Percentiles rank a stretch among this genome's conserved stretches.
Conservation (phyloP, 2,329 filamentous ascomycete species). For the Curvularia sp. region DNA sequence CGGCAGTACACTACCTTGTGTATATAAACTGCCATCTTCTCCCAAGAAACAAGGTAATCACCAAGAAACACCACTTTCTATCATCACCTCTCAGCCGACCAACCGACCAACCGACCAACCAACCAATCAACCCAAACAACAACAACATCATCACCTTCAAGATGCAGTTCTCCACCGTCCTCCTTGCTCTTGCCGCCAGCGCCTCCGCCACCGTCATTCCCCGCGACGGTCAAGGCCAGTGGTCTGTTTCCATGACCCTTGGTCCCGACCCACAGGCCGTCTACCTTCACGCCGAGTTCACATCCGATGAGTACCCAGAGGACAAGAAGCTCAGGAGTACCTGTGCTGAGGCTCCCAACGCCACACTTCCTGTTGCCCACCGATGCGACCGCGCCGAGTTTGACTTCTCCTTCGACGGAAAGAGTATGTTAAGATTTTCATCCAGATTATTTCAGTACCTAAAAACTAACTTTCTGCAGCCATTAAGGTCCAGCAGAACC, state of each 20-base stretch:
- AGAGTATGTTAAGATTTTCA: not conserved
- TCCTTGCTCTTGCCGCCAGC: not conserved
- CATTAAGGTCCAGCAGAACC: not conserved
- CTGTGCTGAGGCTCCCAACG: not conserved
- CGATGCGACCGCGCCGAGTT: not conserved
- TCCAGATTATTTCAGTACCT: not conserved
- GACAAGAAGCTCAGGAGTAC: not conserved
- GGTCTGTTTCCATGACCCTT: not conserved
- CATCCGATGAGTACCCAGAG: not conserved
- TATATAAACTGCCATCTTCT: not conserved
- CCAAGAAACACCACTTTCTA: not conserved
- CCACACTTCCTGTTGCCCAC: not conserved
- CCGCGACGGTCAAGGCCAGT: not conserved
- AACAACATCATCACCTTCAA: not conserved
- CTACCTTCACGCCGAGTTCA: slow-evolving; percentile 1
- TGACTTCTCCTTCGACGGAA: not conserved
- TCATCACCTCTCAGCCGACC: not conserved
- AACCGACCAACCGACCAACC: not conserved
- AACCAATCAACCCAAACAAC: not conserved
- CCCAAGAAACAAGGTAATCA: not conserved
- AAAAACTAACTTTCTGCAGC: not conserved
- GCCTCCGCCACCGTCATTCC: not conserved
- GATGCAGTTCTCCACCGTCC: slow-evolving; percentile 1
- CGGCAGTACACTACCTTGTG: not conserved
- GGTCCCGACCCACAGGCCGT: not conserved